Conservation (phyloP, 306 rosid species). For the Rosa persica region DNA sequence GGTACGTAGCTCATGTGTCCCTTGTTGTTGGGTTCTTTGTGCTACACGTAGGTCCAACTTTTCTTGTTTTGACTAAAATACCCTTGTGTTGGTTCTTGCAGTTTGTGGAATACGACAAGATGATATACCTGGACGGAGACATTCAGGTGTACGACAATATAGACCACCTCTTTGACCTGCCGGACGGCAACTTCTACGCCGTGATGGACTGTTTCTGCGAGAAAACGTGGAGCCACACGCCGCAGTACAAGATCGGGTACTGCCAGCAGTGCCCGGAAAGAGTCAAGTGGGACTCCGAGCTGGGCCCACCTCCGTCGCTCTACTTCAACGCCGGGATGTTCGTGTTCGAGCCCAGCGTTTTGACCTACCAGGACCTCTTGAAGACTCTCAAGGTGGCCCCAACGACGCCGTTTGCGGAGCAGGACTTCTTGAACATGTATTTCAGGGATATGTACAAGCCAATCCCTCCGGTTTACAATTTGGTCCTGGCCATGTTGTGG, state of each 20-base stretch:
- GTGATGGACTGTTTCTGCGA: conserved; percentile 92
- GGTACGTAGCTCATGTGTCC: conserved; percentile 38
- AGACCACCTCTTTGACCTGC: conserved; percentile 63
- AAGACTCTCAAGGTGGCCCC: conserved; percentile 37
- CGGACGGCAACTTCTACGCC: conserved; percentile 51
- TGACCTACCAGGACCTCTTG: conserved; percentile 46
- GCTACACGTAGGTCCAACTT: neutral
- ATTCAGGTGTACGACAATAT: conserved; percentile 68
- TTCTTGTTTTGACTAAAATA: neutral
- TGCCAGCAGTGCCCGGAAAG: conserved; percentile 74
- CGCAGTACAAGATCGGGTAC: conserved; percentile 58
- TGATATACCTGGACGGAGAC: conserved; percentile 81
- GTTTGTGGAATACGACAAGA: conserved; percentile 71
- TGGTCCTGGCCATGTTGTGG: conserved; percentile 80
- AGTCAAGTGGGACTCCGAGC: conserved; percentile 52
- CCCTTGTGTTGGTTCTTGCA: conserved; percentile 26
- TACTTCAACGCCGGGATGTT: conserved; percentile 92
- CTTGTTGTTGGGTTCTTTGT: neutral
- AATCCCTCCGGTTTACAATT: conserved; percentile 49
- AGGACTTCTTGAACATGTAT: conserved; percentile 72
- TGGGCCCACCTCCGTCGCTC: conserved; percentile 58
- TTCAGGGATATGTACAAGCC: conserved; percentile 57
- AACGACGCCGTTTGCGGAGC: conserved; percentile 78
- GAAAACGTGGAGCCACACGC: conserved; percentile 73
- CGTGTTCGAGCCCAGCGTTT: conserved; percentile 54